A percentile compares a stretch with the other conserved stretches of the same genome.
Evolutionary conservation across 805 yeast genomes (phyloP).

Genomic region (Kockiozyma suomiensis): DNA sequence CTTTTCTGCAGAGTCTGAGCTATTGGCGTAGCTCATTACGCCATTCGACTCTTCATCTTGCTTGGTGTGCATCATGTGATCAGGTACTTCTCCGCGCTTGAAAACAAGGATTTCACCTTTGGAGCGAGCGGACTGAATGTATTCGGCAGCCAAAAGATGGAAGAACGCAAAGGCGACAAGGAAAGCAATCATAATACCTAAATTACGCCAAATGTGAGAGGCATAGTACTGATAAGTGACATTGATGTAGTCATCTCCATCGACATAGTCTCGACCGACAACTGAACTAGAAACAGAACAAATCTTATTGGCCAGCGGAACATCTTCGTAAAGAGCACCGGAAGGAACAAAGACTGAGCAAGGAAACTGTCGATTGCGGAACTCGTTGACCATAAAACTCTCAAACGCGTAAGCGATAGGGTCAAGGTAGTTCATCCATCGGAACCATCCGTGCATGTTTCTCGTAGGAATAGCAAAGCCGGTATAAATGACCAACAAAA

Average conservation of each 20-base stretch:
- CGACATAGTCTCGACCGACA: slow-evolving; percentile 53
- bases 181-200: slow-evolving; percentile 63
- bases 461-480: slow-evolving; percentile 53
- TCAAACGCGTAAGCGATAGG: slow-evolving; percentile 53
- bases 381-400: slow-evolving; percentile 52
- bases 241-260: slow-evolving; percentile 55
- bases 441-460: slow-evolving; percentile 54
- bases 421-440: slow-evolving; percentile 53
- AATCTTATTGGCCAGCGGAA: slow-evolving; percentile 44
- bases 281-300: slow-evolving; percentile 62
- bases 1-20: slow-evolving; percentile 10
- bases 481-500: slow-evolving; percentile 59
- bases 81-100: slow-evolving; percentile 17
- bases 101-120: slow-evolving; percentile 32
- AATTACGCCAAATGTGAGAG: slow-evolving; percentile 60
- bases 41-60: slow-evolving; percentile 22
- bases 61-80: slow-evolving; percentile 5
- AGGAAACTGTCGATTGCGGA: slow-evolving; percentile 44
- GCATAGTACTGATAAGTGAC: slow-evolving; percentile 50
- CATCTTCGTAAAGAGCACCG: slow-evolving; percentile 47
- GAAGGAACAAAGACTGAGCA: slow-evolving; percentile 50
- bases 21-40: slow-evolving; percentile 1
- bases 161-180: slow-evolving; percentile 55
- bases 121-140: slow-evolving; percentile 44
- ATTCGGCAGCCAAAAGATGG: slow-evolving; percentile 59